phyloP scores from a whole-genome alignment of 2,329 filamentous ascomycete genomes.

The Neoascochyta sp. region DNA sequence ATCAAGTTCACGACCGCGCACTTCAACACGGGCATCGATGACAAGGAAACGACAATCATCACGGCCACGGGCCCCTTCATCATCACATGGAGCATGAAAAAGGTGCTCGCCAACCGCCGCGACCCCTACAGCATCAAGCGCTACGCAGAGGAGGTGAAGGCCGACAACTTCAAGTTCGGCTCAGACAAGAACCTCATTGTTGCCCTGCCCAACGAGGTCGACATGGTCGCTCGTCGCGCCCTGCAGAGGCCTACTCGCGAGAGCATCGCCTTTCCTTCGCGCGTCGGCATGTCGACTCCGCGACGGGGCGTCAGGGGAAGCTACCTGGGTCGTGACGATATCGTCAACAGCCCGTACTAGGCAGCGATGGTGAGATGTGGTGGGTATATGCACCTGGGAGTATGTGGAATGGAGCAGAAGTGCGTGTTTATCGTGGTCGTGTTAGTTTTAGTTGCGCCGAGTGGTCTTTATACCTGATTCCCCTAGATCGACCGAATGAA shows the following conservation, averaged over 20 bases:
- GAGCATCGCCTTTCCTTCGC: slow-evolving; percentile 69
- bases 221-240: slow-evolving; percentile 87
- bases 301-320: slow-evolving; percentile 51
- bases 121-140: slow-evolving; percentile 96
- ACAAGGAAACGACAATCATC: slow-evolving; percentile 88
- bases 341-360: slow-evolving; percentile 71
- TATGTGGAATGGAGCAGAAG: slow-evolving; percentile 2
- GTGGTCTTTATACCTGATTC: slow-evolving; percentile 8
- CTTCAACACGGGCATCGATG: slow-evolving; percentile 84
- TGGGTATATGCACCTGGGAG: no score
- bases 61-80: slow-evolving; percentile 96
- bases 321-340: slow-evolving; percentile 74
- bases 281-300: slow-evolving; percentile 41
- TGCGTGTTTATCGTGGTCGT: background rate
- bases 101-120: slow-evolving; percentile 74
- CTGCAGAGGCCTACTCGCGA: slow-evolving; percentile 87
- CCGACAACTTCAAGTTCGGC: slow-evolving; percentile 96
- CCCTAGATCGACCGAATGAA: slow-evolving; percentile 5
- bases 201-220: slow-evolving; percentile 92
- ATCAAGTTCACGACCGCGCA: slow-evolving; percentile 86
- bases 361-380: background rate
- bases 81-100: slow-evolving; percentile 92
- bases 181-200: slow-evolving; percentile 98
- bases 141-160: slow-evolving; percentile 92
- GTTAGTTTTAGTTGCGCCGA: slow-evolving; percentile 2